These are phyloP conservation scores for Podila epigama DNA, from an alignment of 192 early-diverging fungal species.

Conservation along the genomic window DNA sequence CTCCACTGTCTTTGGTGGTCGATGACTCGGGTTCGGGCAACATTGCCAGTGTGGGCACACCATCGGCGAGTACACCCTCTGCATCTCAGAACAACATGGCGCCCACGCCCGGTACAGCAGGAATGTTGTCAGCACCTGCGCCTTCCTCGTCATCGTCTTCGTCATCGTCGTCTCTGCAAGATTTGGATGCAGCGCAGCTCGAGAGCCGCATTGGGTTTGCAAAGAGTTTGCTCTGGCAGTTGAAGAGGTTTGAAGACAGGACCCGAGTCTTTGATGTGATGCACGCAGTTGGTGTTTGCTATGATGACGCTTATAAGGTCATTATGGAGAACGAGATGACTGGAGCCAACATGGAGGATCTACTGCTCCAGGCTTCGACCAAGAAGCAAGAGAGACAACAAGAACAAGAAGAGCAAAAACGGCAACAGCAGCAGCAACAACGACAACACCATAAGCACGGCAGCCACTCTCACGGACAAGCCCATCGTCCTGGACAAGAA, in stretches of 20 bases:
- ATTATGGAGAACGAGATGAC: conserved; percentile 32
- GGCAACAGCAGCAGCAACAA: background rate
- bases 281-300: conserved; percentile 54
- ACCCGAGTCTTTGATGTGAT: conserved; percentile 55
- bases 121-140: too few species aligned
- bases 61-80: conserved; percentile 13
- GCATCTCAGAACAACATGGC: background rate
- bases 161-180: conserved; percentile 8
- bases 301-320: conserved; percentile 51
- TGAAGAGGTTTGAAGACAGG: conserved; percentile 49
- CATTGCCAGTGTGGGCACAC: background rate
- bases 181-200: conserved; percentile 29
- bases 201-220: conserved; percentile 56
- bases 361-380: conserved; percentile 21
- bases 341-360: conserved; percentile 28
- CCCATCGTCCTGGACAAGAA: background rate
- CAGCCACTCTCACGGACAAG: background rate
- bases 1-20: conserved; percentile 10
- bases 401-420: conserved; percentile 1
- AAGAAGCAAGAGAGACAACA: conserved; percentile 8
- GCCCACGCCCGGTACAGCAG: too few species aligned
- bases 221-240: conserved; percentile 52
- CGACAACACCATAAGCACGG: background rate
- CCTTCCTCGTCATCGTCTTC: background rate
- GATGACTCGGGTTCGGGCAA: conserved; percentile 9